Evolutionary conservation across 495 filamentous ascomycete species (phyloP), one percentile per base, ranked within the genome.

Genomic region (Lepidopterella palustris): DNA sequence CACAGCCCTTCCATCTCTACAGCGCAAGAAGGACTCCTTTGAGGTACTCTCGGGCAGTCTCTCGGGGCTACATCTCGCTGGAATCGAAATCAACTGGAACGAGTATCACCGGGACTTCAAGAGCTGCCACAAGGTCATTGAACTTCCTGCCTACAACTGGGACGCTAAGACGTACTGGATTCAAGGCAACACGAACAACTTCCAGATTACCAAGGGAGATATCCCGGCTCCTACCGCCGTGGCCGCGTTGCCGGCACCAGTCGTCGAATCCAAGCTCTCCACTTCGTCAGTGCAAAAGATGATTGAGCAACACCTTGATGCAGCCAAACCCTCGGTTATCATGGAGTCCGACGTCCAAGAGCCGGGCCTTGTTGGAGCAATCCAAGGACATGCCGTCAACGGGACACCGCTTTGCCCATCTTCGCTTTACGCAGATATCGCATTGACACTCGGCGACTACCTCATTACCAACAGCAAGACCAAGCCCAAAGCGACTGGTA

Each of bases 121-220:
- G 45, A 62, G 75, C 8, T 79, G 75, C 18, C 82, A 83, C 39
- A 77, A 81, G 29, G 77, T 91, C 11, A 72, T 93, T 1, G 73
- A 80, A 15, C 79, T 93, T 2, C 90, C 90, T 18, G 72, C 80
- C 3, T 95, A 95, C 67, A 81, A 80, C 9, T 95, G 85, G 74
- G 87, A 93, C 58, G 72, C 84, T 29, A 92, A 90, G 77, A 84
- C 87, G 63, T 90, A 90, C 71, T 93, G 90, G 45, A 49, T 49
- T 21, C 18, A 21, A 10, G 11, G 24, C 21, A 49, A 21, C 18
- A n/a, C n/a, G n/a, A 26, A 49, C 18, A 23, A 49, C 35, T 42
- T 42, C 35, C 18, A 18, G 3, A 11, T 42, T 42, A 42, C 35
- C 13, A 42, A 42, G 10, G 35, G 35, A 42, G 35, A 42, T 42